Conservation (phyloP, 805 yeast species). For the Candida morakotiae region DNA sequence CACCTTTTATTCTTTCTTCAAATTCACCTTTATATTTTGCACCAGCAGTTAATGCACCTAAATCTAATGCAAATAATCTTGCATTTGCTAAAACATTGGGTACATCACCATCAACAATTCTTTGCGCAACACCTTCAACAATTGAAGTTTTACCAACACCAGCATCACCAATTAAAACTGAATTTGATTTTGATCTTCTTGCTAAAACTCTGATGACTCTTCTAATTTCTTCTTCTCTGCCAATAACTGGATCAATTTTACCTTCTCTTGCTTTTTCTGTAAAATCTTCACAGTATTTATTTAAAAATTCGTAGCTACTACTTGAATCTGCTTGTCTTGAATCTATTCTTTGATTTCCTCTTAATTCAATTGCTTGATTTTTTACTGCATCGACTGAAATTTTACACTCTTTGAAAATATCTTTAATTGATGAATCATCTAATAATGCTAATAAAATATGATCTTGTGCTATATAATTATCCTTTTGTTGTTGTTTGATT, state of each 20-base stretch:
- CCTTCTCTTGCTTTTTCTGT: constrained; percentile 93
- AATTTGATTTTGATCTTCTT: constrained; percentile 96
- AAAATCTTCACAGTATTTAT: constrained; percentile 89
- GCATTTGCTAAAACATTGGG: constrained; percentile 83
- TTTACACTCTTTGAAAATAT: constrained; percentile 66
- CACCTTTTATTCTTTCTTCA: constrained; percentile 97
- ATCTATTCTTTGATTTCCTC: constrained; percentile 91
- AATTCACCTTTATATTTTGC: constrained; percentile 98
- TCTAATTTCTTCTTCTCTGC: constrained; percentile 97
- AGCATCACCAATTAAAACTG: constrained; percentile 96
- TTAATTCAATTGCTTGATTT: constrained; percentile 70
- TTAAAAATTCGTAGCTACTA: constrained; percentile 73
- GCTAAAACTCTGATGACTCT: constrained; percentile 91
- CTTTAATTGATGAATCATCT: constrained; percentile 69
- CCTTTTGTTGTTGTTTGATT: constrained; percentile 84
- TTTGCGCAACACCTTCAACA: constrained; percentile 97
- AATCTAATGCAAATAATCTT: constrained; percentile 80
- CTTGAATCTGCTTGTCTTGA: constrained; percentile 92
- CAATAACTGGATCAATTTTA: constrained; percentile 95
- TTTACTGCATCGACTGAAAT: constrained; percentile 70
- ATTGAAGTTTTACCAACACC: constrained; percentile 99
- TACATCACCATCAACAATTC: constrained; percentile 93
- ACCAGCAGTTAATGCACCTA: constrained; percentile 97
- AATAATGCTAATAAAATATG: constrained; percentile 82
- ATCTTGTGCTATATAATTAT: constrained; percentile 89